These are phyloP conservation scores for Chaetomium fimeti DNA, from an alignment of 495 filamentous ascomycete genomes.

Conservation along the genomic window DNA sequence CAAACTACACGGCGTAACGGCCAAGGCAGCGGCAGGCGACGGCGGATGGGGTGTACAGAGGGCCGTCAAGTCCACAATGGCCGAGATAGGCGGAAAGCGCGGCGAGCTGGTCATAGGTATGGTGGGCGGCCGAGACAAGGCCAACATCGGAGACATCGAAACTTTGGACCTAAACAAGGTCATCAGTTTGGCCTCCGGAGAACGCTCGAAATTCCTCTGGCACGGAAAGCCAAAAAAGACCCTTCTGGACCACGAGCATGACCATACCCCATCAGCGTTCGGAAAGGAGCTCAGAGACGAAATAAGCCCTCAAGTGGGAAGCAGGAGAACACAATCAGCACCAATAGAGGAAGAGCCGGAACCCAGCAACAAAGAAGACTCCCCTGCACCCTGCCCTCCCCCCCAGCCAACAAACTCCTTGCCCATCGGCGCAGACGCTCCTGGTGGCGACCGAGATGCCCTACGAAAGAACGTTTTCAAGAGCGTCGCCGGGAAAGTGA, in stretches of 20 bases:
- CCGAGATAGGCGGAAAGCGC: slow-evolving; percentile 91
- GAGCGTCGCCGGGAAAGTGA: slow-evolving; percentile 74
- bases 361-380: slow-evolving; percentile 43
- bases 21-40: slow-evolving; percentile 82
- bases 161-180: slow-evolving; percentile 86
- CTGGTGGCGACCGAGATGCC: slow-evolving; percentile 60
- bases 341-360: slow-evolving; percentile 51
- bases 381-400: slow-evolving; percentile 37
- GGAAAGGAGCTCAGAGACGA: slow-evolving; percentile 55
- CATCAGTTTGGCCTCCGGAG: slow-evolving; percentile 69
- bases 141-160: slow-evolving; percentile 86
- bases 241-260: slow-evolving; percentile 49
- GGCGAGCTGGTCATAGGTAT: slow-evolving; percentile 91
- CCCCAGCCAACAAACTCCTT: slow-evolving; percentile 40
- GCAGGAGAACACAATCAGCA: slow-evolving; percentile 50
- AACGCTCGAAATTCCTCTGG: slow-evolving; percentile 91
- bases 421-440: slow-evolving; percentile 43
- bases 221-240: slow-evolving; percentile 71
- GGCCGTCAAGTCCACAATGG: slow-evolving; percentile 92
- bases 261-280: slow-evolving; percentile 58
- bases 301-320: slow-evolving; percentile 39
- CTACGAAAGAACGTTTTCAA: slow-evolving; percentile 70
- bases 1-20: slow-evolving; percentile 73
- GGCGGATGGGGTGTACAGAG: slow-evolving; percentile 70
- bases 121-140: slow-evolving; percentile 85